Conservation (phyloP, 1,284 basidiomycete genomes). For the Rhodotorula sp. region DNA sequence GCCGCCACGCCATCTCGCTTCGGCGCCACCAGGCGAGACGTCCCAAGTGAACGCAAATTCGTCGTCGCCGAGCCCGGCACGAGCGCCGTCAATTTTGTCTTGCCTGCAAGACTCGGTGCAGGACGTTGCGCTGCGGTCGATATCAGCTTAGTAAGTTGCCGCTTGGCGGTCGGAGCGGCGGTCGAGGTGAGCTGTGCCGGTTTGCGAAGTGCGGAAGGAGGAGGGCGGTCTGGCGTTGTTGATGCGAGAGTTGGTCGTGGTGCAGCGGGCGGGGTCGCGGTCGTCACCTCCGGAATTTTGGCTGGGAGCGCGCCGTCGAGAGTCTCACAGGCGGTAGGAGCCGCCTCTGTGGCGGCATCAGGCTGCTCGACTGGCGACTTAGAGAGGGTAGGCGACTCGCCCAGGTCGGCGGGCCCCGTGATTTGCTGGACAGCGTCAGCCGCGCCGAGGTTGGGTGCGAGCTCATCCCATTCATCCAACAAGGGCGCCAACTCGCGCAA, state of each 20-base stretch:
- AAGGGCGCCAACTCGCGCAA: neutral
- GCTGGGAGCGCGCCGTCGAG: neutral
- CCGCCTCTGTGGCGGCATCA: too few relatives aligned
- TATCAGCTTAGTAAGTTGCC: constrained; percentile 27
- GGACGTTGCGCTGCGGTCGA: constrained; percentile 7
- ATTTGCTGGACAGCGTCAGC: too few relatives aligned
- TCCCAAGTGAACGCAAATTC: neutral
- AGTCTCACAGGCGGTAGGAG: neutral
- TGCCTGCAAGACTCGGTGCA: neutral
- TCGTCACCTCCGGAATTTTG: too few relatives aligned
- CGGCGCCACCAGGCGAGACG: neutral
- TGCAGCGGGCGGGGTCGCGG: too few relatives aligned
- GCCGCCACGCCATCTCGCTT: neutral
- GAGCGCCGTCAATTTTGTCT: neutral
- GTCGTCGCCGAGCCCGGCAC: neutral
- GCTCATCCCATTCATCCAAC: neutral
- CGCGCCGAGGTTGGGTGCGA: neutral
- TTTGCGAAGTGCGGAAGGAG: neutral
- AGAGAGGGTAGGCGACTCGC: too few relatives aligned
- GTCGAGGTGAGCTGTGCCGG: neutral
- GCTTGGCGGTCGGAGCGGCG: constrained; percentile 23
- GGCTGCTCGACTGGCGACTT: too few relatives aligned
- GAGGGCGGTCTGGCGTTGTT: neutral
- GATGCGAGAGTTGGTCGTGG: neutral
- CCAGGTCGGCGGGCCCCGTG: too few relatives aligned